These are phyloP conservation scores for Spathaspora boniae DNA, from an alignment of 805 yeast species.

Conservation along the genomic window DNA sequence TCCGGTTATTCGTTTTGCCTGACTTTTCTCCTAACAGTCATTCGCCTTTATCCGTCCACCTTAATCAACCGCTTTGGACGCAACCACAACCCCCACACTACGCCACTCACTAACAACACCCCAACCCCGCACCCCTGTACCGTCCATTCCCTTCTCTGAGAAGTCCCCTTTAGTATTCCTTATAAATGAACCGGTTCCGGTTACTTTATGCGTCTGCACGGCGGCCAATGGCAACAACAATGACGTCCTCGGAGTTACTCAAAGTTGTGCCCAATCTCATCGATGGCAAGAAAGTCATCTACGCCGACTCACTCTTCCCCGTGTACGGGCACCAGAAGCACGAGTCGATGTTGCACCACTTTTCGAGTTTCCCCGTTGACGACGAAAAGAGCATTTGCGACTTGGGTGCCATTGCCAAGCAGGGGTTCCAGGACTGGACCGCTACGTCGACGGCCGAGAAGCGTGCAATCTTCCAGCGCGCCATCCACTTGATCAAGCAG, in stretches of 20 bases:
- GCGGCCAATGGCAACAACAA: too few relatives aligned
- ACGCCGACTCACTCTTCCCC: slow-evolving; percentile 4
- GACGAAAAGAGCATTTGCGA: slow-evolving; percentile 8
- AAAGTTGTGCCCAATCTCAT: slow-evolving; percentile 13
- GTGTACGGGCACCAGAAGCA: slow-evolving; percentile 10
- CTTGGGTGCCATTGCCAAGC: slow-evolving; percentile 18
- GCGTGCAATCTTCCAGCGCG: slow-evolving; percentile 17
- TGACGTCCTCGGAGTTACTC: neutral
- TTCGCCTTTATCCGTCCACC: too few relatives aligned
- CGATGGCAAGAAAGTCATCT: slow-evolving; percentile 13
- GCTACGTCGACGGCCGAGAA: slow-evolving; percentile 13
- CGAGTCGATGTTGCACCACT: slow-evolving; percentile 6
- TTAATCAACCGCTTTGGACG: too few relatives aligned
- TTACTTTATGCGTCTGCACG: too few relatives aligned
- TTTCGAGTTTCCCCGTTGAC: slow-evolving; percentile 2
- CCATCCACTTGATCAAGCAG: slow-evolving; percentile 13
- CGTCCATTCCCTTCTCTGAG: too few relatives aligned
- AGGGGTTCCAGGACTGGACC: slow-evolving; percentile 28
- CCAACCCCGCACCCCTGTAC: too few relatives aligned
- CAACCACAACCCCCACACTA: too few relatives aligned
- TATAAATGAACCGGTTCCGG: too few relatives aligned
- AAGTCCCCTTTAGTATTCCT: neutral
- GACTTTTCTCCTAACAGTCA: too few relatives aligned
- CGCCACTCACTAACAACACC: too few relatives aligned
- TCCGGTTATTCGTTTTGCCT: too few relatives aligned